phyloP scores from a whole-genome alignment of 768 basidiomycete genomes.

The Lyophyllum atratum region DNA sequence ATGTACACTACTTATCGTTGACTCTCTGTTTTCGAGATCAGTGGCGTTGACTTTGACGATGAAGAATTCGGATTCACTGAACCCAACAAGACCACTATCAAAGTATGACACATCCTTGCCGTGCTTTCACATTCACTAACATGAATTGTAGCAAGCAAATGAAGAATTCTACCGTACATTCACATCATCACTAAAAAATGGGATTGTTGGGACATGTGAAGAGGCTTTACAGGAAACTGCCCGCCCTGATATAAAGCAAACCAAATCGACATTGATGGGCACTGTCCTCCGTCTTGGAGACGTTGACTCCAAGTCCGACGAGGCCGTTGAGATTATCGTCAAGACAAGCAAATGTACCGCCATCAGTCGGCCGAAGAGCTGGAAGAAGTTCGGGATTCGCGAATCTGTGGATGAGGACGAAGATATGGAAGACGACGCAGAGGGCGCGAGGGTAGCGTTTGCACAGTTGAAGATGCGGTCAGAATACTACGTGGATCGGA shows the following conservation, averaged over 20 bases:
- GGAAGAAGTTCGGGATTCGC: constrained; percentile 73
- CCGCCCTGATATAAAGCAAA: constrained; percentile 63
- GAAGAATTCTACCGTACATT: constrained; percentile 70
- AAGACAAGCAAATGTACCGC: constrained; percentile 83
- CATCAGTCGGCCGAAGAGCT: constrained; percentile 63
- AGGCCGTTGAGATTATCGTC: constrained; percentile 74
- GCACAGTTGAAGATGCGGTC: constrained; percentile 47
- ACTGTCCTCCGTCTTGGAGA: constrained; percentile 82
- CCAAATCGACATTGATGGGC: constrained; percentile 66
- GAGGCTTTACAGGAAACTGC: constrained; percentile 63
- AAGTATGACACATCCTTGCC: constrained; percentile 47
- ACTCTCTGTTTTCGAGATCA: constrained; percentile 28
- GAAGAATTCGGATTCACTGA: constrained; percentile 63
- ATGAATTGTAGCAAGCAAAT: constrained; percentile 56
- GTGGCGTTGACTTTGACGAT: constrained; percentile 90
- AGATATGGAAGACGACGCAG: constrained; percentile 35
- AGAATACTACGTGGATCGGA: constrained; percentile 60
- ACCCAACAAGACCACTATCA: constrained; percentile 67
- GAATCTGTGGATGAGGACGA: constrained; percentile 24
- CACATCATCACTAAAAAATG: constrained; percentile 40
- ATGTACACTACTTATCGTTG: background rate
- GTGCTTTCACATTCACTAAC: background rate
- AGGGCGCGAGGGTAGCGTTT: constrained; percentile 35
- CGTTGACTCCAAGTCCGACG: constrained; percentile 58
- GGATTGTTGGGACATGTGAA: constrained; percentile 63